Conservation (phyloP, 306 rosid genomes). For the Lotus japonicus region DNA sequence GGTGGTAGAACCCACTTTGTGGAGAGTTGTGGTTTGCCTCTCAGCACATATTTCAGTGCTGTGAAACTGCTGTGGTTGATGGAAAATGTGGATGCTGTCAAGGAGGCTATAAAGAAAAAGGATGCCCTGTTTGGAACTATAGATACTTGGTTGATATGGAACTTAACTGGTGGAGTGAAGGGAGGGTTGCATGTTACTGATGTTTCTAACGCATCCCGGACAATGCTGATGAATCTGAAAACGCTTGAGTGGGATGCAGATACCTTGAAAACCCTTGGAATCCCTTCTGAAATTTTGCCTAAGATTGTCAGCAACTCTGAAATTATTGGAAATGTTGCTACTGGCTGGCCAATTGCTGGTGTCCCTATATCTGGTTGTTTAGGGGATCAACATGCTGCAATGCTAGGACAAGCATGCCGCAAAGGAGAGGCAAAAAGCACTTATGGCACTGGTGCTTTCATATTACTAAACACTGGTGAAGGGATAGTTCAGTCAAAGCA, state of each 20-base stretch:
- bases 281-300: constrained; percentile 62
- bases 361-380: constrained; percentile 77
- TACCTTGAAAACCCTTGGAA: constrained; percentile 43
- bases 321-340: constrained; percentile 51
- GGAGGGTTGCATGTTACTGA: constrained; percentile 84
- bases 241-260: constrained; percentile 70
- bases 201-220: constrained; percentile 80
- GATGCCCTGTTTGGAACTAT: constrained; percentile 88
- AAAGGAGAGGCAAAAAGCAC: constrained; percentile 92
- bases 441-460: constrained; percentile 92
- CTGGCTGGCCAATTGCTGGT: constrained; percentile 77
- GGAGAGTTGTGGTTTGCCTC: constrained; percentile 76
- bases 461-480: constrained; percentile 76
- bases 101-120: constrained; percentile 45
- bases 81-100: constrained; percentile 65
- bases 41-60: constrained; percentile 87
- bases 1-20: constrained; percentile 78
- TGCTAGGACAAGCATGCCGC: constrained; percentile 73
- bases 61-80: constrained; percentile 74
- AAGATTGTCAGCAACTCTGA: constrained; percentile 78
- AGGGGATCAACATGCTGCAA: constrained; percentile 97
- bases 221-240: constrained; percentile 87
- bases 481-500: constrained; percentile 48
- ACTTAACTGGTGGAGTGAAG: constrained; percentile 66
- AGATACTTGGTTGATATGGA: constrained; percentile 92